phyloP scores from a whole-genome alignment of 257 asterid genomes.

The Linderniella brevidens region DNA sequence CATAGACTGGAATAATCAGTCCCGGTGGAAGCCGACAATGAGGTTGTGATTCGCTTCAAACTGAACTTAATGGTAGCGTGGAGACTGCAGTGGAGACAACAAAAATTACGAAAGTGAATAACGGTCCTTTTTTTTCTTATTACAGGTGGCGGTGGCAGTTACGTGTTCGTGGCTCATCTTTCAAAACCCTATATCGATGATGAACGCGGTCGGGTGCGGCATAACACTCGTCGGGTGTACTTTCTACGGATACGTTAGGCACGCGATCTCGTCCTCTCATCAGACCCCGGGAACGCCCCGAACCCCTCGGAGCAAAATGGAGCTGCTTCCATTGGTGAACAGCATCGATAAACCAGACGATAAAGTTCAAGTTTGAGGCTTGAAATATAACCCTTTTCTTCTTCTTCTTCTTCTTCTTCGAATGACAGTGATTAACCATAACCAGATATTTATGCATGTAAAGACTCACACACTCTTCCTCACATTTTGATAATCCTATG shows the following conservation, averaged over 20 bases:
- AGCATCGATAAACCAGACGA: constrained; percentile 46
- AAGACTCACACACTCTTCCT: no score
- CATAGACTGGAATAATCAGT: no score
- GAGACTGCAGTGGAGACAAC: background rate
- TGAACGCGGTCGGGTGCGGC: constrained; percentile 73
- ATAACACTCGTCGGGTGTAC: constrained; percentile 81
- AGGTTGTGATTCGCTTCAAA: no score
- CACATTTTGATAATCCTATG: no score
- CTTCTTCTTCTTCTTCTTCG: no score
- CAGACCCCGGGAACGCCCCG: constrained; percentile 58
- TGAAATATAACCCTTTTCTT: background rate
- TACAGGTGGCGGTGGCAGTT: constrained; percentile 89
- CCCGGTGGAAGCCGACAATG: no score
- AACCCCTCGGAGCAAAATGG: constrained; percentile 42
- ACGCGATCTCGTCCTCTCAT: constrained; percentile 43
- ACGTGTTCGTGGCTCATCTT: constrained; percentile 89
- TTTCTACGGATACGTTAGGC: constrained; percentile 85
- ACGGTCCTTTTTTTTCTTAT: background rate
- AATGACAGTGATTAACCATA: no score
- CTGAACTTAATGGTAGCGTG: no score
- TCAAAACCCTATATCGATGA: constrained; percentile 62
- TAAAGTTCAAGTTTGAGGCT: constrained; percentile 22
- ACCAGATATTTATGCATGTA: no score
- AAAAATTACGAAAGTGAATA: background rate
- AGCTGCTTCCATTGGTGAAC: constrained; percentile 48